Percentiles rank a stretch among this genome's conserved stretches.
phyloP scores from a whole-genome alignment of 2,329 filamentous ascomycete species.

The Ilyonectria mors-panacis region DNA sequence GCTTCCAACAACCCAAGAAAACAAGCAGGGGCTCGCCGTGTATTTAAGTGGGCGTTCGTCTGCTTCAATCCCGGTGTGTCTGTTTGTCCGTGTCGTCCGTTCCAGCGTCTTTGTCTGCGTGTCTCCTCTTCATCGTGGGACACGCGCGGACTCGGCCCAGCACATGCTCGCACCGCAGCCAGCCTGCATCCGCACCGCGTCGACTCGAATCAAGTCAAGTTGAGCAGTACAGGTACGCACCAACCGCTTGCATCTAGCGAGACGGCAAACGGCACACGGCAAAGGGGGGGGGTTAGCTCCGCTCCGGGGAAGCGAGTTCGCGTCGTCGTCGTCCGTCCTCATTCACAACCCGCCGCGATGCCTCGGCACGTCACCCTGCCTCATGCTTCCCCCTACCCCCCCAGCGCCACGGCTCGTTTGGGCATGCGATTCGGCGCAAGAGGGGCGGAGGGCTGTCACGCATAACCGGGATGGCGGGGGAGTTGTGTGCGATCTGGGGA shows the following conservation, averaged over 20 bases:
- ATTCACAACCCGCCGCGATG: conserved; percentile 10
- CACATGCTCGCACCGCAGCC: background rate
- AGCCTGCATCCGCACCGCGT: no score
- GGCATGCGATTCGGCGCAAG: conserved; percentile 23
- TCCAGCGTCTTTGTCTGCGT: no score
- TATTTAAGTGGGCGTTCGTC: background rate
- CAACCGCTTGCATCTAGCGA: background rate
- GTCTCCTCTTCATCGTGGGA: background rate
- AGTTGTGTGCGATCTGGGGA: conserved; percentile 25
- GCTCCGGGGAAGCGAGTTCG: no score
- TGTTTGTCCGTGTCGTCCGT: background rate
- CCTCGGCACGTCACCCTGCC: conserved; percentile 19
- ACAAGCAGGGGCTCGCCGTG: background rate
- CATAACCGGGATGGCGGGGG: background rate
- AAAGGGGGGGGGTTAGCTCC: background rate
- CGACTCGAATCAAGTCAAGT: background rate
- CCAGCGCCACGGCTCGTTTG: conserved; percentile 11
- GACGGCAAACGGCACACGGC: background rate
- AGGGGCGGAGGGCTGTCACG: background rate
- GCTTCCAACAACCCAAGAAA: background rate
- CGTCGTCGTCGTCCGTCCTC: no score
- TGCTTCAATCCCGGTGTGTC: no score
- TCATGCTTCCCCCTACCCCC: no score
- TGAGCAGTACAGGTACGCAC: no score
- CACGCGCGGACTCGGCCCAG: background rate